phyloP scores from a whole-genome alignment of 169 alveolate genomes.

The Plasmodium falciparum region DNA sequence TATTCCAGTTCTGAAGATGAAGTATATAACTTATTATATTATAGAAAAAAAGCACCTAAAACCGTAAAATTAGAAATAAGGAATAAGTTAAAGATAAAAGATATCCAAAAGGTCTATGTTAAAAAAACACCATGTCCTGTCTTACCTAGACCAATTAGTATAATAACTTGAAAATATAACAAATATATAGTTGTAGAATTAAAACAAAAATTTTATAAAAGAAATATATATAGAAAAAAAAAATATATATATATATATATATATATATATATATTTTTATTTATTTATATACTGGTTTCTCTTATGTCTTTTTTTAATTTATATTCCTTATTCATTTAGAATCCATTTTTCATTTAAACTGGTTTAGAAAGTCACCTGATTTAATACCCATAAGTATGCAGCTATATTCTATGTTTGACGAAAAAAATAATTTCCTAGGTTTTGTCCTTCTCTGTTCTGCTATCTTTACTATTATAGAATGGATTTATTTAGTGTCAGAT shows the following conservation, averaged over 20 bases:
- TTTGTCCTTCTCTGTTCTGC: conserved; percentile 64
- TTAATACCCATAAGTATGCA: conserved; percentile 76
- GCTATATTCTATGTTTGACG: conserved; percentile 75
- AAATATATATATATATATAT: too few relatives aligned
- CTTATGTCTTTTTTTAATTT: conserved; percentile 12
- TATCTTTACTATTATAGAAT: conserved; percentile 70
- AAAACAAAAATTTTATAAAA: too few relatives aligned
- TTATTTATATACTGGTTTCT: neutral
- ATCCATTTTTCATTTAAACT: conserved; percentile 67
- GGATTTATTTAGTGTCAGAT: conserved; percentile 71
- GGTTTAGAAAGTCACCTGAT: conserved; percentile 75
- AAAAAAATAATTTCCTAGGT: conserved; percentile 57
- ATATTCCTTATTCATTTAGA: conserved; percentile 8
- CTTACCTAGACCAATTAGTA: conserved; percentile 75
- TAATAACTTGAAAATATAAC: neutral
- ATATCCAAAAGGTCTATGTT: conserved; percentile 19
- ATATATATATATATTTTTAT: neutral
- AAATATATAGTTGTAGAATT: neutral
- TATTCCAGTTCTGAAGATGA: conserved; percentile 72
- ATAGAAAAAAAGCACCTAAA: conserved; percentile 27
- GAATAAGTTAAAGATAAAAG: conserved; percentile 16
- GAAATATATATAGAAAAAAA: too few relatives aligned
- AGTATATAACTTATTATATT: conserved; percentile 42
- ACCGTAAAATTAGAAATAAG: conserved; percentile 28
- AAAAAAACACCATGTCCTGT: conserved; percentile 71